Evolutionary conservation across 805 yeast species (phyloP), one percentile per base, ranked within the genome.

Genomic region (Yarrowia phangngaensis): DNA sequence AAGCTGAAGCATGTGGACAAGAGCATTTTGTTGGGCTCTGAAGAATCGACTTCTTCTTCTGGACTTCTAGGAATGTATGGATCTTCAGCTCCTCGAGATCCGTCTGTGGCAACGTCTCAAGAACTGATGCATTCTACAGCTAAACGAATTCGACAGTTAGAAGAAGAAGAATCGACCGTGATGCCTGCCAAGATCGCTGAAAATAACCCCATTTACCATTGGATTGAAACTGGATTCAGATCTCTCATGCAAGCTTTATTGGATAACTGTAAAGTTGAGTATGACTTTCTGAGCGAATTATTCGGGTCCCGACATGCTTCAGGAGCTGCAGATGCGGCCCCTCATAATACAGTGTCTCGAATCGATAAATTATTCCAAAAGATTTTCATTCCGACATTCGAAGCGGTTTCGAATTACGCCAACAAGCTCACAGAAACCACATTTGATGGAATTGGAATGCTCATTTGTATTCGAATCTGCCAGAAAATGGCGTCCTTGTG

Each of bases 121-220:
- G 48, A 41, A 7, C 34, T 41, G n/a, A 27, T 38, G 26, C 26
- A 38, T 32, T 26, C 45, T 11, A 38, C 45, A 27, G 32, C 45
- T 20, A 38, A 38, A 19, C 45, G 45, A 27, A 38, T 38, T 11
- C 31, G 45, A 26, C 45, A 38, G 26, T 32, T 38, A 3, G 45
- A 38, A 13, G 45, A 38, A 9, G 73, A 72, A 26, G 80, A 76
- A 53, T 75, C 76, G 38, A 70, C 82, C 1, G 89, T 82, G 0
- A 77, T 88, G 68, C 77, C 84, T 4, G 85, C 89, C 0, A 89
- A 84, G 59, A 84, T 86, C 26, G 95, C 95, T 0, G 95, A 88
- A 62, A 75, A 80, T 12, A 80, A 80, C 48, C 79, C 80, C 3
- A 70, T 74, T 53, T 68, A 73, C 12, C 79, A 80, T 57, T 79